Base-by-base conservation (phyloP, 2,329 filamentous ascomycete species). In the Hymenotorrendiella dingleyae region DNA sequence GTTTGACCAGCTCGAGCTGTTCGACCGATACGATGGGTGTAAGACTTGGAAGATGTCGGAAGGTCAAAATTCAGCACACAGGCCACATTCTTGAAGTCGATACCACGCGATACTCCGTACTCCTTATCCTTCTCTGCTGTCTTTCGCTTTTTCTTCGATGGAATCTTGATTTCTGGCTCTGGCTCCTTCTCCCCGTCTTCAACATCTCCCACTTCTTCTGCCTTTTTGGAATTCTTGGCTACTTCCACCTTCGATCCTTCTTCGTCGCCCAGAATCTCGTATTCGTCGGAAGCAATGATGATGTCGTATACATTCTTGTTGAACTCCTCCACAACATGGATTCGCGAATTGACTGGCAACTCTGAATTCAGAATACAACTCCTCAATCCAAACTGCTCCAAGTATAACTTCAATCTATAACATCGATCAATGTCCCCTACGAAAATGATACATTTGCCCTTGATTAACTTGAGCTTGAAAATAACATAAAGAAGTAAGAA, bases 41-140 rank as follows among this genome's bases (percentile, higher is more conserved):
- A 98, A 7, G 88, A 94, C 62, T 88, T 94, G 27, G 88, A 84
- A 7, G 82, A 84, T 12, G 81, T 79, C 1, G 93, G 93, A 12
- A 98, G 81, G 64, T 98, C 93, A 63, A 98, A 98, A 68, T 98
- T 98, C 62, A 98, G 80, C 19, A 98, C 90, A 49, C 86, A 89
- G 3, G 88, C 82, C 42, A 98, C 90, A 59, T 96, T 91, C 58
- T 93, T 84, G 70, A 98, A 98, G 65, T 98, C 93, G 55, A 98
- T 94, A 45, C 91, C 93, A 56, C 93, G 80, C 9, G 90, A 91
- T n/a, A 98, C 84, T 14, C 93, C 90, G 58, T 93, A 98, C 59
- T 98, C 93, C 50, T 86, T 84, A 57, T 94, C 86, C 22, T 70
- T 72, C 55, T 80, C 82, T 5, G 72, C 68, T 12, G 73, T 72